Evolutionary conservation across 306 rosid species (phyloP).

Genomic region (Prunus kanzakura): DNA sequence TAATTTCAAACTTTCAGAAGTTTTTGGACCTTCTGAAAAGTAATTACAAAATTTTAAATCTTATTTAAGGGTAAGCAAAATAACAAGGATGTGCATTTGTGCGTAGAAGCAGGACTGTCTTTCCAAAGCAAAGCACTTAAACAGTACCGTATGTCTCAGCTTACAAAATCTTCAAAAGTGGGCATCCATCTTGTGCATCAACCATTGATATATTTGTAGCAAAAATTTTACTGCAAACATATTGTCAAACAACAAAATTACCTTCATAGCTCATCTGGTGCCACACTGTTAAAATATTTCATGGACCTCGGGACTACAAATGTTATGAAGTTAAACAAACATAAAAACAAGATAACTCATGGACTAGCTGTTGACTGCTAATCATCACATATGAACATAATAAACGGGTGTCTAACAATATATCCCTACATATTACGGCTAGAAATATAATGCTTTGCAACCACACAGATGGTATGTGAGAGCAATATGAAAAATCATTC

Average conservation of each 20-base stretch:
- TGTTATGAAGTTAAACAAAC: background rate
- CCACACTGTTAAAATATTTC: background rate
- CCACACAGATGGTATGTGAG: slow-evolving; percentile 2
- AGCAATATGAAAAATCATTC: slow-evolving; percentile 12
- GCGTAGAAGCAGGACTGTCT: no score
- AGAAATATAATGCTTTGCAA: slow-evolving; percentile 5
- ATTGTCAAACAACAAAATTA: background rate
- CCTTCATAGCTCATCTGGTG: background rate
- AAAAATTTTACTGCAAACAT: background rate
- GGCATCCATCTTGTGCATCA: no score
- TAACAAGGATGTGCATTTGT: no score
- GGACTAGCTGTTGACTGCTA: background rate
- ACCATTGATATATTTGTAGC: background rate
- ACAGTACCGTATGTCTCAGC: no score
- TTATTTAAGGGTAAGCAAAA: no score
- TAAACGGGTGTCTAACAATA: slow-evolving; percentile 3
- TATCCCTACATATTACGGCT: background rate
- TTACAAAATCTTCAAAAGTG: no score
- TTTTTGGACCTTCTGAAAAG: no score
- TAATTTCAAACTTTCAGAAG: no score
- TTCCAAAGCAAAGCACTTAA: no score
- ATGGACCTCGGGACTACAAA: background rate
- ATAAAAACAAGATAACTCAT: background rate
- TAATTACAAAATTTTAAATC: no score
- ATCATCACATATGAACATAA: slow-evolving; percentile 9